Conservation (phyloP, 345 rosid species). For the Brassica rapa region DNA sequence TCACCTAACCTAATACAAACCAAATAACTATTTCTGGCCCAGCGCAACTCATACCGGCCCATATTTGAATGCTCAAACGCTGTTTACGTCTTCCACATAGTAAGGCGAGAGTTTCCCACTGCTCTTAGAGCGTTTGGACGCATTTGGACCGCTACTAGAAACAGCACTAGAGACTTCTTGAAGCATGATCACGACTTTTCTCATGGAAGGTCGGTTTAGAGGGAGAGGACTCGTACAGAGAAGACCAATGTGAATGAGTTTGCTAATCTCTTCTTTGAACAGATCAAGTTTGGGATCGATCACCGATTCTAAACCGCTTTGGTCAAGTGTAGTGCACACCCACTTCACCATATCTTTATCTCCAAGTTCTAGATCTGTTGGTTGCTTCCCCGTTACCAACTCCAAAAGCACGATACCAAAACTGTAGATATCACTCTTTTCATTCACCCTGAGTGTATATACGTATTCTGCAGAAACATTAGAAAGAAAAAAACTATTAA, state of each 20-base stretch:
- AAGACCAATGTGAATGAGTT: slow-evolving; percentile 71
- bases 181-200: slow-evolving; percentile 86
- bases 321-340: slow-evolving; percentile 60
- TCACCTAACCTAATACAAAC: slow-evolving; percentile 7
- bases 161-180: slow-evolving; percentile 49
- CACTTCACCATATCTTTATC: slow-evolving; percentile 82
- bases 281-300: slow-evolving; percentile 66
- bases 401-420: slow-evolving; percentile 89
- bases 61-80: slow-evolving; percentile 25
- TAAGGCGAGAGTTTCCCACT: slow-evolving; percentile 75
- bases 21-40: too few relatives aligned
- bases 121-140: slow-evolving; percentile 35
- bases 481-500: too few relatives aligned
- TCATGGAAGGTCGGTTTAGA: slow-evolving; percentile 81
- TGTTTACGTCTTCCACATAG: slow-evolving; percentile 53
- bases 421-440: slow-evolving; percentile 93
- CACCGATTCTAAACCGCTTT: slow-evolving; percentile 52
- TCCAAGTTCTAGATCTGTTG: slow-evolving; percentile 70
- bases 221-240: slow-evolving; percentile 78
- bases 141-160: slow-evolving; percentile 34
- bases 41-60: not conserved
- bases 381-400: slow-evolving; percentile 70
- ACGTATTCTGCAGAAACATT: too few relatives aligned
- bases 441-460: slow-evolving; percentile 83
- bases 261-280: slow-evolving; percentile 58